phyloP scores from a whole-genome alignment of 1,284 basidiomycete genomes.

The Rhodotorula sp. region DNA sequence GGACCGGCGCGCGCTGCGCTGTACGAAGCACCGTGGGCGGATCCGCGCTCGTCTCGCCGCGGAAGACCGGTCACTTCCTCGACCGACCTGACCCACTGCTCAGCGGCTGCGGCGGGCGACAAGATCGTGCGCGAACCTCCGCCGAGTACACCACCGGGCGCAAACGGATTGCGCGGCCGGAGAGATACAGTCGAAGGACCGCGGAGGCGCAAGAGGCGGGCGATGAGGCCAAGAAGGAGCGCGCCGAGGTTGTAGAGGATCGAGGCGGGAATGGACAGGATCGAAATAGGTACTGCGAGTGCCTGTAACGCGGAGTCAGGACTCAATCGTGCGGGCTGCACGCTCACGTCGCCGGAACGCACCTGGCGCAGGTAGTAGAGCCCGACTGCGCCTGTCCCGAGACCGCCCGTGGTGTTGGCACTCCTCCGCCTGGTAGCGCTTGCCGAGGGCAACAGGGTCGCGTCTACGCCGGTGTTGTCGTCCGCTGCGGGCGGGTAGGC shows the following conservation, averaged over 20 bases:
- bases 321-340: background rate
- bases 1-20: constrained; percentile 1
- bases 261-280: constrained; percentile 16
- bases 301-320: constrained; percentile 5
- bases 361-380: constrained; percentile 27
- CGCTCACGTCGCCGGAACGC: background rate
- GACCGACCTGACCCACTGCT: constrained; percentile 71
- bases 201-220: constrained; percentile 31
- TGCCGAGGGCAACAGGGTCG: constrained; percentile 6
- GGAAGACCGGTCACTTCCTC: constrained; percentile 70
- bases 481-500: constrained; percentile 5
- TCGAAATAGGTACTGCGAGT: constrained; percentile 17
- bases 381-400: constrained; percentile 25
- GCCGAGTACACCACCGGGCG: background rate
- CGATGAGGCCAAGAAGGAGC: constrained; percentile 24
- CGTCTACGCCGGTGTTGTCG: constrained; percentile 18
- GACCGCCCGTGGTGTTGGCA: background rate
- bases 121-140: constrained; percentile 43
- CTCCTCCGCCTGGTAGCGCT: background rate
- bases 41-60: background rate
- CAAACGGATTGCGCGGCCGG: constrained; percentile 38
- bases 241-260: constrained; percentile 26
- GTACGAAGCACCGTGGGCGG: background rate
- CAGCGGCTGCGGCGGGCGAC: constrained; percentile 58
- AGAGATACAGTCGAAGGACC: constrained; percentile 17